Evolutionary conservation across 148 eudicot species (phyloP).

Genomic region (Pouteria glomerata): DNA sequence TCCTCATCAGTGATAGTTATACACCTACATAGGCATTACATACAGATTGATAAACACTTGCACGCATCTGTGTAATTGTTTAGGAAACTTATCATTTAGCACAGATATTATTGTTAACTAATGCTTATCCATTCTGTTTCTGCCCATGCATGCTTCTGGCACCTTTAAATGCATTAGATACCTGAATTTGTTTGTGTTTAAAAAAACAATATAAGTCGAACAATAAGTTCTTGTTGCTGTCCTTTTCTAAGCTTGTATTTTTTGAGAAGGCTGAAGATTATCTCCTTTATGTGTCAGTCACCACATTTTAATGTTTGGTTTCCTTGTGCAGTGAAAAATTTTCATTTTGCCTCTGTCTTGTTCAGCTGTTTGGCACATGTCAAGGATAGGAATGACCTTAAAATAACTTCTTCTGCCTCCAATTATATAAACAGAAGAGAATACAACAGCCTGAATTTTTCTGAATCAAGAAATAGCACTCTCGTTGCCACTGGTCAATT

Average conservation of each 20-base stretch:
- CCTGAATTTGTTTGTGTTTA: too few relatives aligned
- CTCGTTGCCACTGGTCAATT: neutral
- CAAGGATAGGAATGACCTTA: neutral
- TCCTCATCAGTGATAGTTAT: too few relatives aligned
- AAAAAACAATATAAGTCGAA: too few relatives aligned
- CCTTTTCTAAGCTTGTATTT: neutral
- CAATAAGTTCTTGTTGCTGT: too few relatives aligned
- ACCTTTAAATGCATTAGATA: too few relatives aligned
- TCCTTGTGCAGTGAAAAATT: conserved; percentile 13
- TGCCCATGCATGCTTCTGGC: too few relatives aligned
- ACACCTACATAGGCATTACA: too few relatives aligned
- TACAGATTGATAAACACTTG: too few relatives aligned
- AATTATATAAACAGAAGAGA: conserved; percentile 1
- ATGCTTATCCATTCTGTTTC: too few relatives aligned
- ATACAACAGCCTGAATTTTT: neutral
- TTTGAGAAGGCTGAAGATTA: neutral
- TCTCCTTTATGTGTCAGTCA: neutral
- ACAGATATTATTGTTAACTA: too few relatives aligned
- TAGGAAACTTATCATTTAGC: too few relatives aligned
- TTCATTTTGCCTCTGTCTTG: neutral
- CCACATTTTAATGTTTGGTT: neutral
- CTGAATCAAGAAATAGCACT: neutral
- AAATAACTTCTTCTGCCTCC: neutral
- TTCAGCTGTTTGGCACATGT: conserved; percentile 9
- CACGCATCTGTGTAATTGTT: too few relatives aligned